Evolutionary conservation across 805 yeast species (phyloP).

Genomic region (Brettanomyces custersianus): DNA sequence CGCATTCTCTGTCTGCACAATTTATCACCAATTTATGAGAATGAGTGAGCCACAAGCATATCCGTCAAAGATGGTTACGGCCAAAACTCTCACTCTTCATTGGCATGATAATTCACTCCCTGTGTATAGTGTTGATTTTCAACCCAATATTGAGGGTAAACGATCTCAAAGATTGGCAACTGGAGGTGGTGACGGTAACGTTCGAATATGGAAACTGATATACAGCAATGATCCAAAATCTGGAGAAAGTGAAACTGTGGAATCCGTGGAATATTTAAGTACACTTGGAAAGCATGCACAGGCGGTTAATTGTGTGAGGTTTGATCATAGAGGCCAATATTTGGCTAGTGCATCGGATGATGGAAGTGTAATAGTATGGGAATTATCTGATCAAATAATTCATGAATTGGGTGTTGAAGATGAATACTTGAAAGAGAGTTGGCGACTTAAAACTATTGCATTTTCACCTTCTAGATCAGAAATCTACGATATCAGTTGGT

Average conservation of each 20-base stretch:
- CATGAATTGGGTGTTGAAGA: conserved; percentile 52
- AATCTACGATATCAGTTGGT: conserved; percentile 89
- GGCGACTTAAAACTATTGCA: conserved; percentile 57
- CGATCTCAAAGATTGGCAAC: conserved; percentile 56
- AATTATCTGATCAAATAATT: conserved; percentile 40
- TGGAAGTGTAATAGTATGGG: conserved; percentile 83
- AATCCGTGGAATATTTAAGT: conserved; percentile 61
- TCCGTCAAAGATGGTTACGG: conserved; percentile 17
- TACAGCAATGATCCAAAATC: conserved; percentile 14
- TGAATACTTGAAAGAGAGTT: conserved; percentile 58
- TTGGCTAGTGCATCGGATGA: conserved; percentile 95
- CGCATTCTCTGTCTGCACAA: not conserved
- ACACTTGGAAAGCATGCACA: conserved; percentile 85
- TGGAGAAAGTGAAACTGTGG: conserved; percentile 14
- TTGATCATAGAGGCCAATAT: conserved; percentile 57
- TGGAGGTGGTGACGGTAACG: conserved; percentile 90
- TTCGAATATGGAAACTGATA: conserved; percentile 38
- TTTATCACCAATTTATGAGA: not conserved
- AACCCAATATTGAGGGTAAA: conserved; percentile 28
- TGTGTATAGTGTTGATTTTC: conserved; percentile 59
- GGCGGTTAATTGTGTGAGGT: conserved; percentile 87
- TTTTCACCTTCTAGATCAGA: conserved; percentile 54
- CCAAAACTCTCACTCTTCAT: conserved; percentile 47
- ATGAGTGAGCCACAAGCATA: too few species aligned
- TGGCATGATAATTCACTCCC: conserved; percentile 76